Evolutionary conservation across 352 stramenopile genomes (phyloP).

Genomic region (Phytophthora brassicae): DNA sequence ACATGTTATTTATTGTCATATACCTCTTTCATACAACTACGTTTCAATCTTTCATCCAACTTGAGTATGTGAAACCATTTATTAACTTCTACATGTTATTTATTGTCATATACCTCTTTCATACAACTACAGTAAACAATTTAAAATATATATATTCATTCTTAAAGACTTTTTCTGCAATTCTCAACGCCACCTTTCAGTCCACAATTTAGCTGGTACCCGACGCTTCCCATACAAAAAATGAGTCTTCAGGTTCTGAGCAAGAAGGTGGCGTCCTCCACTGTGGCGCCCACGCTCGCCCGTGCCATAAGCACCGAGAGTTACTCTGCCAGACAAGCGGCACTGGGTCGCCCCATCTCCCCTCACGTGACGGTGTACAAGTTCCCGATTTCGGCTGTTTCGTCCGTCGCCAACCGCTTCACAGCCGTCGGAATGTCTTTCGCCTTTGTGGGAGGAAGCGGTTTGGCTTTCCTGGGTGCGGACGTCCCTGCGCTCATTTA

Average conservation of each 20-base stretch:
- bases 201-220: conserved; percentile 11
- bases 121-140: neutral
- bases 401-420: conserved; percentile 94
- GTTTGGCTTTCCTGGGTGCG: conserved; percentile 72
- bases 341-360: conserved; percentile 90
- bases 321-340: conserved; percentile 88
- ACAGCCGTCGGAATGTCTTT: conserved; percentile 86
- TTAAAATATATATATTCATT: conserved; percentile 11
- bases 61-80: conserved; percentile 10
- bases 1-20: too few species aligned
- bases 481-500: conserved; percentile 83
- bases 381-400: conserved; percentile 92
- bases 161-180: conserved; percentile 2
- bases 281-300: conserved; percentile 27
- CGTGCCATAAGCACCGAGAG: conserved; percentile 36
- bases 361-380: conserved; percentile 97
- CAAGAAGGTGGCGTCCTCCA: conserved; percentile 30
- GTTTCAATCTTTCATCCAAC: neutral
- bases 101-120: too few species aligned
- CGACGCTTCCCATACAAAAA: conserved; percentile 2
- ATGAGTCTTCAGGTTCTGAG: conserved; percentile 41
- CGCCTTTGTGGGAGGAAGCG: conserved; percentile 72
- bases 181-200: conserved; percentile 7
- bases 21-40: neutral
- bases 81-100: too few species aligned